These are phyloP conservation scores for Raffaelea arxii DNA, from an alignment of 2,329 filamentous ascomycete species.

Conservation along the genomic window DNA sequence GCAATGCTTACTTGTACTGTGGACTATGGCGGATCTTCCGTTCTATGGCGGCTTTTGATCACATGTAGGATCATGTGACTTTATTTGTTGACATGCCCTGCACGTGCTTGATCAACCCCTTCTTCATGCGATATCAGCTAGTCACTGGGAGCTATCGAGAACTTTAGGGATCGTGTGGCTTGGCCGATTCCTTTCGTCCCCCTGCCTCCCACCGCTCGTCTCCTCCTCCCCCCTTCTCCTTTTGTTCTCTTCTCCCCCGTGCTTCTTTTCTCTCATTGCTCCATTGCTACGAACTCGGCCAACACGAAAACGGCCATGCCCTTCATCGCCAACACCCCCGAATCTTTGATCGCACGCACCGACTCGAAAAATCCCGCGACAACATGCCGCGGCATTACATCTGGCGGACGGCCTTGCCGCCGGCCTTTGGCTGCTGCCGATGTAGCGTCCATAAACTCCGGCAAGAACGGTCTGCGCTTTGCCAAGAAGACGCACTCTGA, in stretches of 20 bases:
- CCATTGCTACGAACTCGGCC: not conserved
- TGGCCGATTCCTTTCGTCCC: not conserved
- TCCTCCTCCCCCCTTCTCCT: not conserved
- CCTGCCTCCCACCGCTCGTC: not conserved
- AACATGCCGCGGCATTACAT: conserved; percentile 83
- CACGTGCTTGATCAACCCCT: not conserved
- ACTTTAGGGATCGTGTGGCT: conserved; percentile 1
- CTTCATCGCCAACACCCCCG: conserved; percentile 64
- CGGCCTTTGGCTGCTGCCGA: conserved; percentile 49
- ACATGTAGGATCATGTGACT: no score
- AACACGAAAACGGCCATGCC: conserved; percentile 36
- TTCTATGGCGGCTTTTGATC: conserved; percentile 3
- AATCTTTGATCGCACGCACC: conserved; percentile 65
- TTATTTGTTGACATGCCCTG: not conserved
- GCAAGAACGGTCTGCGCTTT: not conserved
- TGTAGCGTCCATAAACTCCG: conserved; percentile 14
- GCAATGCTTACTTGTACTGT: no score
- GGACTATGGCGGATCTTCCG: no score
- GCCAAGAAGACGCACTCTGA: conserved; percentile 24
- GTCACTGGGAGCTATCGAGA: no score
- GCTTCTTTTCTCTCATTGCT: not conserved
- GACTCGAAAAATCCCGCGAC: conserved; percentile 77
- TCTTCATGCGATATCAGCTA: not conserved
- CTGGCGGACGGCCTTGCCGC: conserved; percentile 73
- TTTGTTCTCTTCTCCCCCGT: conserved; percentile 4